Base-by-base conservation (phyloP, 192 early-diverging fungal species). In the Coemansia sp. region DNA sequence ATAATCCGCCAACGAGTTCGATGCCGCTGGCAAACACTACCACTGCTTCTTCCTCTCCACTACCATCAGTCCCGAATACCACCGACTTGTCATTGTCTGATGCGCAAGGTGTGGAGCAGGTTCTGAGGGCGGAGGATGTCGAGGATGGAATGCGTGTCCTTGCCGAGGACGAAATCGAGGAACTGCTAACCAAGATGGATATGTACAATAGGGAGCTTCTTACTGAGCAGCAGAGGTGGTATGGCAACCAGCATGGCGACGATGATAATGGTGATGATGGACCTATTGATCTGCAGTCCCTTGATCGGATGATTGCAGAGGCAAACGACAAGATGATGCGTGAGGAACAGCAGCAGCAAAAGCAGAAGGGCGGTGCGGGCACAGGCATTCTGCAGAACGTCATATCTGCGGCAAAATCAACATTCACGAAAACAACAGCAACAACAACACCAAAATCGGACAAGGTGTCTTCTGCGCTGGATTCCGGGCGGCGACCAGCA, bases 101-200 rank as follows among this genome's bases (percentile, higher is more conserved):
- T 4, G 4, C 32, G 4, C 51, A 21, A 22, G 36, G 39, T 15
- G 39, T 0, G 39, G 1, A 18, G 8, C 52, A 52, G 19, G 52
- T 75, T n/a, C 26, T 71, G 63, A 54, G 65, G 16, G 32, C 32
- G 32, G 73, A 80, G 52, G 79, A 82, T 18, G 79, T 82, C 8
- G 79, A 82, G 5, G 79, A 76, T 41, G 69, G 69, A n/a, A 82
- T 82, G 79, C 79, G 79, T 12, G 68, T 82, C 47, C 68, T 82
- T 41, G 69, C 66, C 41, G 74, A 71, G 8, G 37, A 67, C 4
- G 79, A 82, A 62, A 76, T 82, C n/a, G 74, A 82, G 37, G 47
- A 49, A 46, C 58, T 82, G 61, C 51, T 82, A 26, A 45, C 62
- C 12, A 70, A 63, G 36, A 82, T 82, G 79, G 79, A 82, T 48